Evolutionary conservation across 306 rosid genomes (phyloP), one percentile per base, ranked within the genome.

Genomic region (Sesbania bispinosa): DNA sequence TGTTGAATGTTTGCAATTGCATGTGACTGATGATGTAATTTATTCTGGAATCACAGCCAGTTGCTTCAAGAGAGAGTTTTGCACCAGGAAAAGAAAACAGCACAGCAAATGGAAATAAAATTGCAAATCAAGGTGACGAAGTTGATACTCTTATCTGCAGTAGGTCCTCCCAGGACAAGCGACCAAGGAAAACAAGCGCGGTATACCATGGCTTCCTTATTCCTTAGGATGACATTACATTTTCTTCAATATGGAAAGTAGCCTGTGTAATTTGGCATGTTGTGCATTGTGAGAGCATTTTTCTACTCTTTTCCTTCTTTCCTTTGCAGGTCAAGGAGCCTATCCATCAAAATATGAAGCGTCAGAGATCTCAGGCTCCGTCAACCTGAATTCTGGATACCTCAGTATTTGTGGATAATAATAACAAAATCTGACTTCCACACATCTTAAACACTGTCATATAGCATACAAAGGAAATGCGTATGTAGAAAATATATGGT

Each of bases 171-270:
- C 96, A 85, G 77, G 95, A 85, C 45, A 94, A 80, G 69, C 92
- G 88, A 23, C 75, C 85, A 43, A 86, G 99, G 85, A 94, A 94
- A 82, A 75, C 96, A 47, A 91, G 99, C 99, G 88, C 81, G 77
- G 99, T 94, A 89, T 36, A 59, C 53, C 36, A 19, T 38, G 35
- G 55, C 43, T 66, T 60, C 81, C 52, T 58, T 36, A 32, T 65
- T 36, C 73, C 47, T 62, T 76, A 10, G 2, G 2, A 60, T 2
- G 68, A 46, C 18, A 32, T 39, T 48, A 58, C 46, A 65, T 19
- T 67, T 35, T 47, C 55, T 67, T 67, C 41, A n/a, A 42, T 66
- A n/a, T 32, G 36, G 35, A 57, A 43, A 20, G 1, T n/a, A n/a
- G n/a, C n/a, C 30, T 4, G 41, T 23, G 45, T 66, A 41, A 51